phyloP scores from a whole-genome alignment of 2,329 filamentous ascomycete genomes.

The Aspergillus sclerotialis region DNA sequence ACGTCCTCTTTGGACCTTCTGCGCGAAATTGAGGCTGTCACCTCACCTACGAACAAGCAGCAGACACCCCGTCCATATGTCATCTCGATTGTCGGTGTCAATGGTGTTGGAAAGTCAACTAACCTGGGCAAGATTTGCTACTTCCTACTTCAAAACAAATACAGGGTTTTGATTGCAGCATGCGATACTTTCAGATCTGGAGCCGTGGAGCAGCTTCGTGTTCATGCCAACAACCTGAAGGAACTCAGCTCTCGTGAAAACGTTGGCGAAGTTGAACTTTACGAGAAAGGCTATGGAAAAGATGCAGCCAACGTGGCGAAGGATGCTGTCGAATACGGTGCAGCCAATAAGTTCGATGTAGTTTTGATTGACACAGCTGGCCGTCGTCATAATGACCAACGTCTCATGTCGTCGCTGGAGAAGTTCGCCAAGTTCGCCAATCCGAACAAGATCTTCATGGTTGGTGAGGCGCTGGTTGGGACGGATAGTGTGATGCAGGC shows the following conservation, averaged over 20 bases:
- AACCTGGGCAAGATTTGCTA: slow-evolving; percentile 98
- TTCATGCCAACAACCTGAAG: slow-evolving; percentile 88
- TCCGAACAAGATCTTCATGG: slow-evolving; percentile 98
- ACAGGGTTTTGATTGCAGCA: slow-evolving; percentile 87
- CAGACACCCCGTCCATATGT: slow-evolving; percentile 76
- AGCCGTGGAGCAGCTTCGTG: slow-evolving; percentile 91
- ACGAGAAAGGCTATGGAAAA: slow-evolving; percentile 96
- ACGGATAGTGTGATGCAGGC: slow-evolving; percentile 94
- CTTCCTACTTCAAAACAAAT: slow-evolving; percentile 95
- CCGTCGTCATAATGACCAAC: slow-evolving; percentile 86
- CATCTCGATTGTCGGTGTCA: slow-evolving; percentile 96
- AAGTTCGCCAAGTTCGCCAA: slow-evolving; percentile 96
- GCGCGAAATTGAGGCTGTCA: slow-evolving; percentile 80
- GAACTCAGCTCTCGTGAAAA: slow-evolving; percentile 81
- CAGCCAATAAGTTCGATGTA: slow-evolving; percentile 73
- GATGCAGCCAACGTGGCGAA: slow-evolving; percentile 93
- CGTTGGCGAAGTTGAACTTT: slow-evolving; percentile 74
- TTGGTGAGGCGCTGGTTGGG: slow-evolving; percentile 84
- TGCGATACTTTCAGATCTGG: slow-evolving; percentile 96
- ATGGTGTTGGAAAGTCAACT: slow-evolving; percentile 96
- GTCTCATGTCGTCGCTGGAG: slow-evolving; percentile 92
- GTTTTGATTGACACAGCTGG: slow-evolving; percentile 96
- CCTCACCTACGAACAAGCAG: slow-evolving; percentile 57
- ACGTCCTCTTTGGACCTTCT: slow-evolving; percentile 91
- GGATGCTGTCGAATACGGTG: slow-evolving; percentile 79